These are phyloP conservation scores for Oenanthe javanica DNA, from an alignment of 140 eudicot genomes.

Conservation along the genomic window DNA sequence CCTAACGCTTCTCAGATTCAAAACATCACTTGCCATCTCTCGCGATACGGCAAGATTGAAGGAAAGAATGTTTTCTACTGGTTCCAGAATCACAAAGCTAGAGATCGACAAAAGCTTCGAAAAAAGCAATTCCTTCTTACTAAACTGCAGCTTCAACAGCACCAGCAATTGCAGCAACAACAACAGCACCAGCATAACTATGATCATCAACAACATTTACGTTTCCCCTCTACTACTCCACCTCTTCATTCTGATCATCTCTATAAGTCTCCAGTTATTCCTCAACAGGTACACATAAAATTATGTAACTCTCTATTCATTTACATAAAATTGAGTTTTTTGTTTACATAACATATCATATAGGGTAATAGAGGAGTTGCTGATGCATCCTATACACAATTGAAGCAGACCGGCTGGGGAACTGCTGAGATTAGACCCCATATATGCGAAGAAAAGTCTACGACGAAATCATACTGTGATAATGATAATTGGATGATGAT, in stretches of 20 bases:
- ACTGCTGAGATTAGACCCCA: constrained; percentile 12
- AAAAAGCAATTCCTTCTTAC: not conserved
- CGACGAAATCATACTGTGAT: constrained; percentile 10
- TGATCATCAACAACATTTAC: not conserved
- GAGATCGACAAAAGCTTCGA: constrained; percentile 10
- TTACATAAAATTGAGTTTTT: too few relatives aligned
- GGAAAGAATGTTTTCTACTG: constrained; percentile 24
- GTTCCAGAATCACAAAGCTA: constrained; percentile 26
- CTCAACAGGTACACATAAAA: not conserved
- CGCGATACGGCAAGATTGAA: constrained; percentile 16
- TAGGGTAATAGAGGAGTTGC: constrained; percentile 22
- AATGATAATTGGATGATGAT: constrained; percentile 25
- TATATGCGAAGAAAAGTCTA: constrained; percentile 9
- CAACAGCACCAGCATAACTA: not conserved
- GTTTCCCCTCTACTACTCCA: not conserved
- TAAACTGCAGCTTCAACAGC: constrained; percentile 5
- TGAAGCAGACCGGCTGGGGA: constrained; percentile 22
- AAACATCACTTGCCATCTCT: constrained; percentile 13
- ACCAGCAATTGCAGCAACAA: not conserved
- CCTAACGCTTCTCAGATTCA: constrained; percentile 11
- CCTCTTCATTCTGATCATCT: not conserved
- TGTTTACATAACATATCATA: not conserved
- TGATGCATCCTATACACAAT: constrained; percentile 13
- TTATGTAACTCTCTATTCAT: not conserved
- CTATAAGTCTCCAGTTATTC: not conserved